These are phyloP conservation scores for Cryptosporidium ryanae DNA, from an alignment of 169 alveolate genomes.

Conservation along the genomic window DNA sequence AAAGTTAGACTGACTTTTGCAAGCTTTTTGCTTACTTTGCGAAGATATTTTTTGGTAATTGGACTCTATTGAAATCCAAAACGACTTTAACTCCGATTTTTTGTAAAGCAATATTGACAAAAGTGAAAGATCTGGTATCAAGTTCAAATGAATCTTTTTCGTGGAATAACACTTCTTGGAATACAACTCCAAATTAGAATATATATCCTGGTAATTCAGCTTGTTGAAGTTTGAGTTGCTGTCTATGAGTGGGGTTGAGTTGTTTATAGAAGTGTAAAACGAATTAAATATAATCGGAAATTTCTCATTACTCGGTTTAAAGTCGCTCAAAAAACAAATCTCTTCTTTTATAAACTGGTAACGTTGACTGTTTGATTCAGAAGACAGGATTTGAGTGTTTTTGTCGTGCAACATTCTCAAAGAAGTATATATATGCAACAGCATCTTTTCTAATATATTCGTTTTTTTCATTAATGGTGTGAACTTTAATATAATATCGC, in stretches of 20 bases:
- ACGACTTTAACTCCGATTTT: constrained; percentile 50
- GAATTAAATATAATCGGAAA: constrained; percentile 63
- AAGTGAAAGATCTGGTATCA: constrained; percentile 62
- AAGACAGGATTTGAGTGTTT: background rate
- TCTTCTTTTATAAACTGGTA: constrained; percentile 46
- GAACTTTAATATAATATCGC: constrained; percentile 45
- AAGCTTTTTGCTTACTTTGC: constrained; percentile 1
- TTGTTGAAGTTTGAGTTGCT: constrained; percentile 44
- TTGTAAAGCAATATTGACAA: constrained; percentile 54
- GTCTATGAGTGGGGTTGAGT: constrained; percentile 61
- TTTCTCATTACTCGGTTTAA: constrained; percentile 1
- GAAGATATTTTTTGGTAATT: constrained; percentile 9
- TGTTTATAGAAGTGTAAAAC: constrained; percentile 44
- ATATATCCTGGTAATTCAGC: constrained; percentile 29
- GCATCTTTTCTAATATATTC: constrained; percentile 44
- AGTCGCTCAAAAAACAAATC: constrained; percentile 24
- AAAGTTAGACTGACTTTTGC: background rate
- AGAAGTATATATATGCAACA: constrained; percentile 46
- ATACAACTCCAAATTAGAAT: constrained; percentile 38
- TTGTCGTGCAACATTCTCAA: constrained; percentile 30
- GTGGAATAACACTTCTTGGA: constrained; percentile 32
- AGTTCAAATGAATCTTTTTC: constrained; percentile 48
- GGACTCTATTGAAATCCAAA: constrained; percentile 64
- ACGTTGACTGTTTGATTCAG: constrained; percentile 32
- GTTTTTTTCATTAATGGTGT: constrained; percentile 38